Conservation (phyloP, 495 filamentous ascomycete species). For the Chaetomidium leptoderma region DNA sequence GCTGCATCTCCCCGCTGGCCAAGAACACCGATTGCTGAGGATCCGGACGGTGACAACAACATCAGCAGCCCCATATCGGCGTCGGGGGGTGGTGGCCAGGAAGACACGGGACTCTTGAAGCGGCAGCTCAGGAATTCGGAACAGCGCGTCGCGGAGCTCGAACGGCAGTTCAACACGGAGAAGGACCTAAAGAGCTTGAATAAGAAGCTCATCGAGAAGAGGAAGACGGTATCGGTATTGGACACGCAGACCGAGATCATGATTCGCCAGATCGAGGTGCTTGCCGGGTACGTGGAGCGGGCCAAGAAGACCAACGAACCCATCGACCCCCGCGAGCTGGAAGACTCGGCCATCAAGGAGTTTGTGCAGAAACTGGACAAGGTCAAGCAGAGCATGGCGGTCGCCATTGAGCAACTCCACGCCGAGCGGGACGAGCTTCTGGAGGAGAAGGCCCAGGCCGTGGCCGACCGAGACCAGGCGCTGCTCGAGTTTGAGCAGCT, state of each 20-base stretch:
- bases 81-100: conserved; percentile 50
- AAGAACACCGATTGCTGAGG: conserved; percentile 67
- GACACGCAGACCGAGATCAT: conserved; percentile 95
- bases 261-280: conserved; percentile 81
- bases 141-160: conserved; percentile 76
- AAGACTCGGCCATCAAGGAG: conserved; percentile 79
- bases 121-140: conserved; percentile 76
- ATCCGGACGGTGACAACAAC: conserved; percentile 53
- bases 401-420: conserved; percentile 78
- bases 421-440: conserved; percentile 74
- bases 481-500: conserved; percentile 94
- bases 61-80: conserved; percentile 68
- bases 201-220: conserved; percentile 84
- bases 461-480: conserved; percentile 80
- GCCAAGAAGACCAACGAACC: conserved; percentile 71
- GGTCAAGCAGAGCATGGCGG: conserved; percentile 73
- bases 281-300: conserved; percentile 59
- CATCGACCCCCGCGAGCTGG: conserved; percentile 68
- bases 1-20: conserved; percentile 60
- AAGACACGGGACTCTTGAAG: conserved; percentile 70
- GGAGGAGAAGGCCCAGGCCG: conserved; percentile 75
- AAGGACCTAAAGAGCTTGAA: conserved; percentile 81
- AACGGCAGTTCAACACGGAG: conserved; percentile 62
- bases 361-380: conserved; percentile 83
- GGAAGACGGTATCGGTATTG: conserved; percentile 91